Evolutionary conservation across 164 flowering plant genomes (phyloP), one percentile per base, ranked within the genome.

Genomic region (Malania oleifera): DNA sequence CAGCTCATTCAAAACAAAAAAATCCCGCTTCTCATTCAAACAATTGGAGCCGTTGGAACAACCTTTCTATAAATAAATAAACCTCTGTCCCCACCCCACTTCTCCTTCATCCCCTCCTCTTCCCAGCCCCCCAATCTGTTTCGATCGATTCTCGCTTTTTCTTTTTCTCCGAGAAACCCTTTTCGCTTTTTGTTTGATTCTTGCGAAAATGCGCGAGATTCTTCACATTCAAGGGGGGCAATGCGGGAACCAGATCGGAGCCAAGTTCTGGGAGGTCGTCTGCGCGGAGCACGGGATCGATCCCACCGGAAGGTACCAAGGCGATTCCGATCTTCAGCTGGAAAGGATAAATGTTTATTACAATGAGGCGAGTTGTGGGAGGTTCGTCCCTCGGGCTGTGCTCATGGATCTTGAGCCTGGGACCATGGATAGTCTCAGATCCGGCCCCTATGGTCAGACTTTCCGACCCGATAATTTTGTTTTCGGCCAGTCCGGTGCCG

Each of bases 321-420:
- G 82, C 2, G 77, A 72, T n/a, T 70, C 81, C 0, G 75, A 77
- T 14, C 63, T 75, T 10, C 84, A 77, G 54, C 70, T 77, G 20
- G 84, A 80, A 57, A 69, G 80, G 49, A 61, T 80, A 41, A 73
- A 75, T 48, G 83, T 77, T 2, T 82, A 79, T 35, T 82, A 73
- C 77, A 82, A 82, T 39, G 83, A 82, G 47, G 83, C 86, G 0
- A 67, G 69, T 22, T 48, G 75, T 20, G 82, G 81, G 8, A 53
- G 82, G 49, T 81, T 37, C 41, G 86, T 81, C 3, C 86, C 86
- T 0, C 59, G 85, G 23, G 86, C 83, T 7, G 86, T 82, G 1
- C 83, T 82, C 20, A 77, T 80, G 82, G 84, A 80, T 55, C 78
- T 80, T 12, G 84, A 80, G 62, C 82, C 84, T 18, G 84, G 84